Conservation (phyloP, 164 flowering plant genomes). For the Paratinospora sagittata region DNA sequence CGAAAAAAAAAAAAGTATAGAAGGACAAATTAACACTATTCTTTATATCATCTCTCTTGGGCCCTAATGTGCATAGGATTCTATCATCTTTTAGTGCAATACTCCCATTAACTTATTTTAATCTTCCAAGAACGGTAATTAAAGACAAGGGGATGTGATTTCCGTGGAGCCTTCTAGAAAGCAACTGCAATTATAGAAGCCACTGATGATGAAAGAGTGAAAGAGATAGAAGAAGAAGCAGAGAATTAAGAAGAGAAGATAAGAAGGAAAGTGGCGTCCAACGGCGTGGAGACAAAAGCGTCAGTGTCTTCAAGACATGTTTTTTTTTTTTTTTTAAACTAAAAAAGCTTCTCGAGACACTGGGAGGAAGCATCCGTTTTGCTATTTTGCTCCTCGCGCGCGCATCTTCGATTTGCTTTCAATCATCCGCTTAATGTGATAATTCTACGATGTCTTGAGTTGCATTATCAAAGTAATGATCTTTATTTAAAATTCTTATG, state of each 20-base stretch:
- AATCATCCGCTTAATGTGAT: too few species aligned
- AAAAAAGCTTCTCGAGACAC: too few species aligned
- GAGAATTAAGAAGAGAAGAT: neutral
- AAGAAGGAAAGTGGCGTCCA: conserved; percentile 7
- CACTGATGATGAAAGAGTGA: neutral
- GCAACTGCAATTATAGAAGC: conserved; percentile 1
- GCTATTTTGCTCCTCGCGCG: too few species aligned
- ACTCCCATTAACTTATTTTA: neutral
- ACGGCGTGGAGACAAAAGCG: conserved; percentile 3
- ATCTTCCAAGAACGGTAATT: neutral
- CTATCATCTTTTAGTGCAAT: neutral
- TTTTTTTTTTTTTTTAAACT: too few species aligned
- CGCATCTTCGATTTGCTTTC: too few species aligned
- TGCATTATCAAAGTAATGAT: too few species aligned
- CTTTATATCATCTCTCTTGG: neutral
- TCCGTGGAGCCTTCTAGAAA: conserved; percentile 5
- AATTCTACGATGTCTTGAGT: too few species aligned
- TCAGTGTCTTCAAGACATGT: conserved; percentile 2
- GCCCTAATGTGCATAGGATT: neutral
- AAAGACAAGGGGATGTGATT: neutral
- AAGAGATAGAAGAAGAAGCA: neutral
- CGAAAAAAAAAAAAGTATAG: too few species aligned
- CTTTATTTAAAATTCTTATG: too few species aligned
- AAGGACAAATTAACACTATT: too few species aligned
- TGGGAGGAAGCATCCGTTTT: too few species aligned